phyloP scores from a whole-genome alignment of 1,284 basidiomycete genomes.

The Clitocybe nebularis region DNA sequence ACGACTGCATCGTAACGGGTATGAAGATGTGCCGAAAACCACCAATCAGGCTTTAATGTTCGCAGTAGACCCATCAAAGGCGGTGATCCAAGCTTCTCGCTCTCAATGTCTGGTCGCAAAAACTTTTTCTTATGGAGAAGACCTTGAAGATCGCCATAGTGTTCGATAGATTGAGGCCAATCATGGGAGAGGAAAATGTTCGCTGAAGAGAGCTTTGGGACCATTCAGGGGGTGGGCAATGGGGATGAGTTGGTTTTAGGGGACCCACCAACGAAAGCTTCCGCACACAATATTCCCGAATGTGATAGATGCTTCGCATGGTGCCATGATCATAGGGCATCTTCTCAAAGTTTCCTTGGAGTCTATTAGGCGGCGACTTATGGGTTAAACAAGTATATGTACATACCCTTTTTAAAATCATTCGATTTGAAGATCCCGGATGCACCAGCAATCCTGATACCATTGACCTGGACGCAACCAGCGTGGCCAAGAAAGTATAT shows the following conservation, averaged over 20 bases:
- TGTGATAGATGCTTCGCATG: conserved; percentile 89
- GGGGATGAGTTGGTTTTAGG: conserved; percentile 3
- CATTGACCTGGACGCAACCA: conserved; percentile 86
- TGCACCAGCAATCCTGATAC: conserved; percentile 82
- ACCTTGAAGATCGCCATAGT: conserved; percentile 66
- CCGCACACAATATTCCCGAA: conserved; percentile 81
- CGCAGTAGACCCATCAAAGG: conserved; percentile 80
- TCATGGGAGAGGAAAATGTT: conserved; percentile 92
- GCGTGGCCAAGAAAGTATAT: conserved; percentile 96
- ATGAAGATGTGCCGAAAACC: conserved; percentile 96
- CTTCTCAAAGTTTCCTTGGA: conserved; percentile 65
- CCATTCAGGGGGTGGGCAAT: background rate
- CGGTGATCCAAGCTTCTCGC: conserved; percentile 81
- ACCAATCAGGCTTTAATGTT: conserved; percentile 80
- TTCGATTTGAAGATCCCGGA: conserved; percentile 90
- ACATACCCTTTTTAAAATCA: conserved; percentile 75
- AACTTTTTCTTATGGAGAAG: conserved; percentile 81
- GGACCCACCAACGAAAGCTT: conserved; percentile 73
- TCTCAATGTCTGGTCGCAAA: conserved; percentile 72
- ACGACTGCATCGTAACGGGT: conserved; percentile 77
- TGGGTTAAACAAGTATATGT: conserved; percentile 4
- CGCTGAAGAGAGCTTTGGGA: conserved; percentile 51
- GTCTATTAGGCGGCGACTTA: background rate
- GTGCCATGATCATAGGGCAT: conserved; percentile 67
- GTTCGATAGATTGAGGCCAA: conserved; percentile 89